Conservation (phyloP, 1,139 yeast genomes). For the Nakaseomyces bracarensis region DNA sequence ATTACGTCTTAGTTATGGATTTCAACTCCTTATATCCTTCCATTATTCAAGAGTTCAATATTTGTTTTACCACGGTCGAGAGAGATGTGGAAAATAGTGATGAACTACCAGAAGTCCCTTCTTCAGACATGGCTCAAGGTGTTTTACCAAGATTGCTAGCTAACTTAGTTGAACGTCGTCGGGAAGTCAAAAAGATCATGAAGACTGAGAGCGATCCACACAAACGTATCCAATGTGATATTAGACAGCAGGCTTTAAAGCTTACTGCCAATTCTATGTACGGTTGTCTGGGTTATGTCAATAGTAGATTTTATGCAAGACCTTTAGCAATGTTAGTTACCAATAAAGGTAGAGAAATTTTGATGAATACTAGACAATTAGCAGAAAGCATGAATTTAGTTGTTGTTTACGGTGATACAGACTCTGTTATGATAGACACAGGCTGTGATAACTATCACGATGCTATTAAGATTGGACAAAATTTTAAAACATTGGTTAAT, state of each 20-base stretch:
- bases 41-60: conserved; percentile 92
- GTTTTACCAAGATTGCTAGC: conserved; percentile 80
- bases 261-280: conserved; percentile 98
- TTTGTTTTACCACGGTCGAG: conserved; percentile 92
- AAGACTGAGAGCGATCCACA: conserved; percentile 61
- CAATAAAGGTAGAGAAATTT: conserved; percentile 88
- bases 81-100: conserved; percentile 58
- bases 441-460: conserved; percentile 61
- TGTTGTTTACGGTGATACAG: conserved; percentile 98
- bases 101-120: conserved; percentile 67
- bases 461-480: conserved; percentile 76
- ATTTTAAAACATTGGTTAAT: conserved; percentile 77
- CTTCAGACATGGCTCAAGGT: conserved; percentile 53
- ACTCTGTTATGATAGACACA: conserved; percentile 97
- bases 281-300: conserved; percentile 92
- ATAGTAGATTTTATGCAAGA: conserved; percentile 90
- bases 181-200: conserved; percentile 81
- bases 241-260: conserved; percentile 91
- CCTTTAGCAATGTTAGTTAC: conserved; percentile 96
- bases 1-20: conserved; percentile 89
- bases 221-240: conserved; percentile 77
- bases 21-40: conserved; percentile 97
- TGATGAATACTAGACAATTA: conserved; percentile 85
- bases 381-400: conserved; percentile 78
- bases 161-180: conserved; percentile 81